Evolutionary conservation across 2,329 filamentous ascomycete genomes (phyloP), one percentile per base, ranked within the genome.

Genomic region (Clarireedia hainanense): DNA sequence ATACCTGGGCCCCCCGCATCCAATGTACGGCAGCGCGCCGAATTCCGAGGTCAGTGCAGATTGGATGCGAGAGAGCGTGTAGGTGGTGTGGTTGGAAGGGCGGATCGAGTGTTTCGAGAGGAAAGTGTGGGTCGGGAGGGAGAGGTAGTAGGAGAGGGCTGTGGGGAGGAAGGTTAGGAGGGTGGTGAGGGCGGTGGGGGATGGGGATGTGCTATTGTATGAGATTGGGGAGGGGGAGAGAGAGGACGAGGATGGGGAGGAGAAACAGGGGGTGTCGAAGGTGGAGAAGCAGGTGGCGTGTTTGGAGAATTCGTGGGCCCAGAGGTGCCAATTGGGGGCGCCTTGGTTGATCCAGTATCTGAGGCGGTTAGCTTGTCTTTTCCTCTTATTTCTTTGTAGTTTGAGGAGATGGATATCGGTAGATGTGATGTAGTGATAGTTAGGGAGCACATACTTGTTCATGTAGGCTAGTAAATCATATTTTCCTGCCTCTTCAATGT

Each of bases 261-360:
- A 59, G 74, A 65, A 87, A 76, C 84, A 88, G 30, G 80, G 76
- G 5, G 75, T 70, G 64, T 86, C 81, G 65, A 87, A 86, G 58
- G 79, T 85, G 47, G 77, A 81, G 73, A 73, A 86, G 74, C 84
- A 88, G 14, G 83, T 86, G 2, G 77, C 83, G 69, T 85, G 83
- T 73, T 86, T 86, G 70, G 74, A 77, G 73, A 83, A 86, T 66
- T 86, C 83, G 72, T 86, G 83, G 40, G 70, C 83, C 83, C 83
- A 86, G 71, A 88, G 80, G 36, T 78, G 74, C 50, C 72, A 68
- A 70, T 83, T 86, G 14, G 77, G 74, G 49, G 77, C 75, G 58
- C 72, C 71, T 61, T 80, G 80, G 48, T 76, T 76, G 61, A 85
- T 75, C 84, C 84, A 87, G 75, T 76, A 78, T 58, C 39, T 62